Evolutionary conservation across 805 yeast species (phyloP).

Genomic region (Candida ipomoeae): DNA sequence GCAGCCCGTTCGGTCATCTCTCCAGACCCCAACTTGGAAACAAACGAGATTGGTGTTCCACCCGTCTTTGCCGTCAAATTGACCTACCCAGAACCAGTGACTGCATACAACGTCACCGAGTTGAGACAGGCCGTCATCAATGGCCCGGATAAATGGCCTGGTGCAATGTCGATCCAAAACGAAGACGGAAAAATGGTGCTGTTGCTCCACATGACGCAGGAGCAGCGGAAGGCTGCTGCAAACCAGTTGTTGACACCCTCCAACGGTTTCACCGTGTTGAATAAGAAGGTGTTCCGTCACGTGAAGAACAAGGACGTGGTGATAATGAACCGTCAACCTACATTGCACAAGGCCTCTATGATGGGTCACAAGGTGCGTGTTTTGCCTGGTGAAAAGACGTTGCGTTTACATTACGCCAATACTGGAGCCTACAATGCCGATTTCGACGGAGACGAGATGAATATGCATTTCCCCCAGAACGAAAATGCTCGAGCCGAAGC

Average conservation of each 20-base stretch:
- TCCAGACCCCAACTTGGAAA: conserved; percentile 97
- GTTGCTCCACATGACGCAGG: conserved; percentile 81
- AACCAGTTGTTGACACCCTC: conserved; percentile 91
- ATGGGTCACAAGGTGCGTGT: conserved; percentile 99
- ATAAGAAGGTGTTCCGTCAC: conserved; percentile 93
- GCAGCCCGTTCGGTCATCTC: conserved; percentile 99
- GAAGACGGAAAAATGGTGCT: conserved; percentile 88
- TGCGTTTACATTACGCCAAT: conserved; percentile 95
- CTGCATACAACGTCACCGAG: conserved; percentile 84
- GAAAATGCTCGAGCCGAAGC: conserved; percentile 98
- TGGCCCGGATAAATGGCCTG: conserved; percentile 99
- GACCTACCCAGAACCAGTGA: conserved; percentile 98
- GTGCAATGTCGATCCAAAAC: conserved; percentile 92
- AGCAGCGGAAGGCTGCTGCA: conserved; percentile 93
- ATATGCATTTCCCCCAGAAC: conserved; percentile 98
- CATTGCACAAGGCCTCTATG: conserved; percentile 98
- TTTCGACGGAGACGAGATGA: conserved; percentile 99
- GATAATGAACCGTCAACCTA: conserved; percentile 98
- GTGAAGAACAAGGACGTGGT: conserved; percentile 94
- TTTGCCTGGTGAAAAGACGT: conserved; percentile 93
- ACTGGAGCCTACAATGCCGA: conserved; percentile 99
- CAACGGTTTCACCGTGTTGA: conserved; percentile 56
- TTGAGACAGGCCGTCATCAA: conserved; percentile 92
- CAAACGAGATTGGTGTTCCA: conserved; percentile 97
- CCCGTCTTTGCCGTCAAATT: conserved; percentile 95